Evolutionary conservation across 2,329 filamentous ascomycete species (phyloP).

Genomic region (Pyricularia grisea): DNA sequence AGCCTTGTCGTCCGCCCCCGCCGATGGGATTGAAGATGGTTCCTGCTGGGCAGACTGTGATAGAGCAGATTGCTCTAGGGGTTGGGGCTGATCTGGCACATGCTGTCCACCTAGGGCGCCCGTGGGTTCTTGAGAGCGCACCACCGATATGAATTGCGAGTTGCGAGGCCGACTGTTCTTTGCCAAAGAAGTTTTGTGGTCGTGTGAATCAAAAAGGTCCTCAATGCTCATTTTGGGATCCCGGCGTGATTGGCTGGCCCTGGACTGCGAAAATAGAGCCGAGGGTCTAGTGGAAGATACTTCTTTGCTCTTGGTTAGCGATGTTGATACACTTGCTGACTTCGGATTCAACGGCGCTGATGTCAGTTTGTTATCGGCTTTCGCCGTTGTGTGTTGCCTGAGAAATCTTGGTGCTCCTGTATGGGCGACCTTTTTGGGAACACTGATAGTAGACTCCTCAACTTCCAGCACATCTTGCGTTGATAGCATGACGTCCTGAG

Average conservation of each 20-base stretch:
- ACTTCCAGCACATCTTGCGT: constrained; percentile 37
- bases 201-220: constrained; percentile 1
- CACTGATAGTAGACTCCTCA: constrained; percentile 16
- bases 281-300: background rate
- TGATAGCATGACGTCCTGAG: constrained; percentile 35
- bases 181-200: background rate
- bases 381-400: constrained; percentile 6
- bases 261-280: background rate
- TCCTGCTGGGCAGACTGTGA: background rate
- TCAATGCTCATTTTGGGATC: constrained; percentile 7
- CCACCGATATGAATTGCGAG: background rate
- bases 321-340: background rate
- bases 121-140: background rate
- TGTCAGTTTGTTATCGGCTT: constrained; percentile 21
- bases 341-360: background rate
- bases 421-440: constrained; percentile 1
- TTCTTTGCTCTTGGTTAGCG: background rate
- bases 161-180: background rate
- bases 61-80: background rate
- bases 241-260: constrained; percentile 8
- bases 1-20: background rate
- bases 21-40: background rate
- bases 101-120: background rate
- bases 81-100: background rate
- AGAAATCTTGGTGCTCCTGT: background rate